These are phyloP conservation scores for Chernovozyma sophiae-reginae DNA, from an alignment of 1,139 yeast species.

Conservation along the genomic window DNA sequence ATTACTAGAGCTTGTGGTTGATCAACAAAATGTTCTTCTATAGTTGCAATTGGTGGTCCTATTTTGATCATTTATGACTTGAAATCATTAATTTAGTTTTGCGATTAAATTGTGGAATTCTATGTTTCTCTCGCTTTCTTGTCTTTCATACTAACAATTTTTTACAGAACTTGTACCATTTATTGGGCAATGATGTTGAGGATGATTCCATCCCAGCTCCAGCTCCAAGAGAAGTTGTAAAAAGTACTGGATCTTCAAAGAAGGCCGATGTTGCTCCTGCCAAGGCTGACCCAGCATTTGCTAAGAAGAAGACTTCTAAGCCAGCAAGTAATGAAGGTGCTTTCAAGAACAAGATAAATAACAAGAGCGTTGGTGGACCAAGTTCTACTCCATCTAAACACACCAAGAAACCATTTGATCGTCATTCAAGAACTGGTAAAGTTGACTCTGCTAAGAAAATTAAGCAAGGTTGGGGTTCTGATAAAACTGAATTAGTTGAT, in stretches of 20 bases:
- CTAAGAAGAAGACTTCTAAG: conserved; percentile 67
- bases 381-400: conserved; percentile 49
- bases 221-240: conserved; percentile 63
- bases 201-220: conserved; percentile 46
- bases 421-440: conserved; percentile 81
- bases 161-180: conserved; percentile 42
- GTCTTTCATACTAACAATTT: neutral
- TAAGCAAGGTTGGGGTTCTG: conserved; percentile 81
- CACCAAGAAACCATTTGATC: conserved; percentile 67
- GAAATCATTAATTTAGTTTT: too few species aligned
- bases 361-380: conserved; percentile 65
- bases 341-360: conserved; percentile 68
- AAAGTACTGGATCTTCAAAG: conserved; percentile 80
- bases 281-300: conserved; percentile 75
- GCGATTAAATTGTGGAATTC: too few species aligned
- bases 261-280: conserved; percentile 85
- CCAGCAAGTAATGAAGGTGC: conserved; percentile 90
- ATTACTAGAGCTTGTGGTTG: too few species aligned
- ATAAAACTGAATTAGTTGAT: conserved; percentile 55
- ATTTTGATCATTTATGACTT: too few species aligned
- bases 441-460: conserved; percentile 82
- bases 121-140: too few species aligned
- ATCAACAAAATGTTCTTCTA: too few species aligned
- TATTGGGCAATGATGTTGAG: conserved; percentile 80
- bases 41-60: too few species aligned